Conservation (phyloP, 495 filamentous ascomycete genomes). For the Trichoderma virens region DNA sequence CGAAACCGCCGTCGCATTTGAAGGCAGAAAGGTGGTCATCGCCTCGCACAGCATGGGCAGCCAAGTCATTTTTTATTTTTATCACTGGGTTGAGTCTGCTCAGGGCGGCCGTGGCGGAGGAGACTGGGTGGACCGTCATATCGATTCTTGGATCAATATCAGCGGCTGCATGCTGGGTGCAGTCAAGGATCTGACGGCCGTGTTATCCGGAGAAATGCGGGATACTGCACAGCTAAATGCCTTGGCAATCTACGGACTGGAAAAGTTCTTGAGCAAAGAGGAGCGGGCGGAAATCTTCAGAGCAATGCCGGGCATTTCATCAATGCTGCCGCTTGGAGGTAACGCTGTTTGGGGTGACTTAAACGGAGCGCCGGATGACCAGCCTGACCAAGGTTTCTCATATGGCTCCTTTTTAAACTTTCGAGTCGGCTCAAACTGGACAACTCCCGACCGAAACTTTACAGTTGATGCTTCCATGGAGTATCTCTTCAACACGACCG, state of each 20-base stretch:
- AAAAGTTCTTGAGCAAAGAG: slow-evolving; percentile 85
- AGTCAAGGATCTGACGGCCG: slow-evolving; percentile 81
- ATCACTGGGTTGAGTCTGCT: slow-evolving; percentile 88
- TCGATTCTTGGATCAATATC: slow-evolving; percentile 97
- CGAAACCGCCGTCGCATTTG: slow-evolving; percentile 63
- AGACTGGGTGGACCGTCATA: slow-evolving; percentile 81
- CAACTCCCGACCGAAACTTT: slow-evolving; percentile 58
- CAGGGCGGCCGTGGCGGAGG: slow-evolving; percentile 73
- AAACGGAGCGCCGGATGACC: slow-evolving; percentile 85
- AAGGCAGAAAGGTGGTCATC: slow-evolving; percentile 74
- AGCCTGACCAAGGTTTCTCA: slow-evolving; percentile 57
- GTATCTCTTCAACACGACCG: slow-evolving; percentile 68
- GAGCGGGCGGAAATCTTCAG: slow-evolving; percentile 92
- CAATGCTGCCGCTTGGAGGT: slow-evolving; percentile 95
- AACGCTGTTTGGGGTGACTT: slow-evolving; percentile 89
- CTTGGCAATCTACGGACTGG: slow-evolving; percentile 95
- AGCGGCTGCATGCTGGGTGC: slow-evolving; percentile 96
- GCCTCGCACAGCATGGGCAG: slow-evolving; percentile 95
- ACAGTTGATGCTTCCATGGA: slow-evolving; percentile 69
- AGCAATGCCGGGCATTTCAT: slow-evolving; percentile 92
- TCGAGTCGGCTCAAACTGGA: slow-evolving; percentile 49
- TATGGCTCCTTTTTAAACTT: slow-evolving; percentile 86
- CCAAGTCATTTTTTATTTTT: slow-evolving; percentile 92
- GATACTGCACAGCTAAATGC: slow-evolving; percentile 95
- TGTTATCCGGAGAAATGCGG: slow-evolving; percentile 94